Evolutionary conservation across 768 basidiomycete genomes (phyloP), one percentile per base, ranked within the genome.

Genomic region (Hemileccinum rubropunctum): DNA sequence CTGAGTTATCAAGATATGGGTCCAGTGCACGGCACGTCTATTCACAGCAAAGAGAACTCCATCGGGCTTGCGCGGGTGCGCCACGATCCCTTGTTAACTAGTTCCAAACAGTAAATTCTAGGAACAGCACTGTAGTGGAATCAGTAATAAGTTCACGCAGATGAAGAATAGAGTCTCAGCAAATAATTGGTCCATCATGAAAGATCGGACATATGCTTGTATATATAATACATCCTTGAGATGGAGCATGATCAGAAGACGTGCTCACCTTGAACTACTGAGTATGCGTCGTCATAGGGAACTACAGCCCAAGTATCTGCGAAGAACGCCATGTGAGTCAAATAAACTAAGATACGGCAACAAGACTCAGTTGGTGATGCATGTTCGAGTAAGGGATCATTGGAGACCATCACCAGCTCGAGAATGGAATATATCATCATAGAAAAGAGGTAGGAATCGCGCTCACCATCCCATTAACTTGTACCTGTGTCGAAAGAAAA

Each of bases 381-480:
- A 87, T 86, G 84, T 85, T 82, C 74, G 84, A 86, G 83, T 69
- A 45, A 68, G 66, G 84, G 84, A 76, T 85, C 84, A 85, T 80
- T 71, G 73, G 71, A 66, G 67, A 77, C 67, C 74, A 69, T 87
- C 85, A 81, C 84, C 83, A 66, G 74, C 84, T 85, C 84, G 81
- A 62, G 68, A 81, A 82, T 83, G 82, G 82, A 82, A 74, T 68
- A 57, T 77, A 83, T 86, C 84, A 81, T 86, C 84, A 78, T 68
- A 7, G 64, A 68, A 61, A 65, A 30, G 6, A 32, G 39, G n/a
- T 39, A 45, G 39, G 38, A 57, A 21, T 33, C 7, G 32, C 15
- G 56, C 75, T 74, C 66, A 77, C 77, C 63, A 47, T 33, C 5
- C 11, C 28, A 8, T 9, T 30, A 2, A 30, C 8, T 30, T 30